These are phyloP conservation scores for Hypoxylon sp. DNA, from an alignment of 2,329 filamentous ascomycete genomes.

Conservation along the genomic window DNA sequence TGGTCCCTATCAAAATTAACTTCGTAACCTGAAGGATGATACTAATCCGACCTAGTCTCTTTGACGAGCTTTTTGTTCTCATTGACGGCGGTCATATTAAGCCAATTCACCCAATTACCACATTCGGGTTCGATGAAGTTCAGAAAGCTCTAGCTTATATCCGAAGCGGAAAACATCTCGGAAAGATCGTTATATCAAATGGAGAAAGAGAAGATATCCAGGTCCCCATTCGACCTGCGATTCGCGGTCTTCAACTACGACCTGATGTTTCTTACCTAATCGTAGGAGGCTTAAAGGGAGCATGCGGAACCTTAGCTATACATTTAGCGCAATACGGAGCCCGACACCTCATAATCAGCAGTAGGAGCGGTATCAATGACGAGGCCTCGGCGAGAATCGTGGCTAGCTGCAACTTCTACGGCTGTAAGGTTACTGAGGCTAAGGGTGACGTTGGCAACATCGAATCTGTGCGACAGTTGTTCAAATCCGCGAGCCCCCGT, in stretches of 20 bases:
- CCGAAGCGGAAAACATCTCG: constrained; percentile 54
- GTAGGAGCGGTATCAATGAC: constrained; percentile 15
- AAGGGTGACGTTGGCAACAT: constrained; percentile 43
- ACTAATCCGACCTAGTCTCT: constrained; percentile 9
- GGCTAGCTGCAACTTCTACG: constrained; percentile 7
- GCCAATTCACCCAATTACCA: constrained; percentile 53
- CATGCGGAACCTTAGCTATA: constrained; percentile 56
- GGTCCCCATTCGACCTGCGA: constrained; percentile 46
- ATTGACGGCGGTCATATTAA: constrained; percentile 44
- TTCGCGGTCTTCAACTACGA: constrained; percentile 41
- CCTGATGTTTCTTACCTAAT: constrained; percentile 55
- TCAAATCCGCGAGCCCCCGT: constrained; percentile 13
- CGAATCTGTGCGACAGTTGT: constrained; percentile 33
- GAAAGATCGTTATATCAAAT: constrained; percentile 43
- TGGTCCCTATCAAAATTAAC: neutral
- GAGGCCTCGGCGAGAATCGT: constrained; percentile 8
- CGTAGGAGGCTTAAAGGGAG: constrained; percentile 57
- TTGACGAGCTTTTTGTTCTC: constrained; percentile 29
- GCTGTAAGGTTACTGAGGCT: constrained; percentile 7
- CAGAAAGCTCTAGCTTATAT: constrained; percentile 53
- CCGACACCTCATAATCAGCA: constrained; percentile 49
- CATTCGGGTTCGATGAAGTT: constrained; percentile 51
- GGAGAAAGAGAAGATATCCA: constrained; percentile 36
- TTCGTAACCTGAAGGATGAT: neutral
- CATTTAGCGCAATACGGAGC: constrained; percentile 56